A percentile compares a stretch with the other conserved stretches of the same genome.
These are phyloP conservation scores for Daldinia vernicosa DNA, from an alignment of 495 filamentous ascomycete genomes.

Conservation along the genomic window DNA sequence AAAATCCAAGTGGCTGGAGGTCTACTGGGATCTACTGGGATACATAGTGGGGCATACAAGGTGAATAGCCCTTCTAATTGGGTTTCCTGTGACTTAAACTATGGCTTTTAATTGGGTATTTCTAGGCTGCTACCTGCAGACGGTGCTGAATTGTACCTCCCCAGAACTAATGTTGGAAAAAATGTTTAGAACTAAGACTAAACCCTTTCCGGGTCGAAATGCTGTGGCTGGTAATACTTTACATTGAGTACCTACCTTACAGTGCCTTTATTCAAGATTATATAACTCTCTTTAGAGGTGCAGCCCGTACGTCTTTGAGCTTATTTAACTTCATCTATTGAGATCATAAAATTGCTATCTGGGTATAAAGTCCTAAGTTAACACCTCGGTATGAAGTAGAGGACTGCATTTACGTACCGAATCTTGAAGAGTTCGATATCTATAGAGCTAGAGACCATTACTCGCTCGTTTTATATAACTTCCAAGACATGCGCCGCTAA, in stretches of 20 bases:
- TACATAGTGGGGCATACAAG: slow-evolving; percentile 13
- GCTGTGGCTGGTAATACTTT: background rate
- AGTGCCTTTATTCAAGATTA: background rate
- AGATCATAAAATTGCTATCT: background rate
- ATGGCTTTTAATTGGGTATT: slow-evolving; percentile 29
- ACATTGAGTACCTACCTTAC: background rate
- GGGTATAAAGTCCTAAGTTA: background rate
- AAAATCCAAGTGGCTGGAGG: slow-evolving; percentile 45
- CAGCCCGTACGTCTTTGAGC: background rate
- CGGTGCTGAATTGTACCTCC: slow-evolving; percentile 1
- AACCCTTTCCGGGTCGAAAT: slow-evolving; percentile 15
- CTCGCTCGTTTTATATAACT: background rate
- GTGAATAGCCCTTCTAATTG: slow-evolving; percentile 15
- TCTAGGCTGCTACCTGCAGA: slow-evolving; percentile 1
- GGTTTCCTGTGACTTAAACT: slow-evolving; percentile 16
- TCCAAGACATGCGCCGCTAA: background rate
- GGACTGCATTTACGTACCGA: background rate
- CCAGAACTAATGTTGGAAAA: slow-evolving; percentile 4
- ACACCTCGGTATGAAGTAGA: background rate
- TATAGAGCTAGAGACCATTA: too few relatives aligned
- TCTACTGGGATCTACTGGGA: slow-evolving; percentile 21
- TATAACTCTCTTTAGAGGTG: background rate
- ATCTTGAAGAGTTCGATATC: background rate
- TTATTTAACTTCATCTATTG: background rate
- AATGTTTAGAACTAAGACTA: slow-evolving; percentile 3